Evolutionary conservation across 2,329 filamentous ascomycete genomes (phyloP).

Genomic region (Monosporascus sp.): DNA sequence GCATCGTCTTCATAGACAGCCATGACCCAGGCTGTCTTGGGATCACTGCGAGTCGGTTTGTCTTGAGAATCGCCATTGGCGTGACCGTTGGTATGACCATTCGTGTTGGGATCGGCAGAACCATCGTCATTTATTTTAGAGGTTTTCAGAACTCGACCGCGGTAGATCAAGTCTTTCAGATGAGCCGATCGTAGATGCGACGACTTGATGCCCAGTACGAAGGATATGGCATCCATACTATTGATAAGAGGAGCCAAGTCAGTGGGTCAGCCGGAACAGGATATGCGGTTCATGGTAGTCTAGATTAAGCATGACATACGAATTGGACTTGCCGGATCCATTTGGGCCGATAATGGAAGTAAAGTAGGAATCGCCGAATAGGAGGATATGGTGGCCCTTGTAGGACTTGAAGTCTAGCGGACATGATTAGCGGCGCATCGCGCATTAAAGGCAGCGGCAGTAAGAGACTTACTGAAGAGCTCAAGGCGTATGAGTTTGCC

Average conservation of each 20-base stretch:
- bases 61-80: slow-evolving; percentile 56
- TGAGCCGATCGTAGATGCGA: slow-evolving; percentile 94
- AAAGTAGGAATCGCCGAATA: slow-evolving; percentile 97
- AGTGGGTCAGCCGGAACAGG: not conserved
- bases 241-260: slow-evolving; percentile 15
- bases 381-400: slow-evolving; percentile 88
- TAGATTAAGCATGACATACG: slow-evolving; percentile 48
- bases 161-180: slow-evolving; percentile 91
- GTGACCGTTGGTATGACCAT: slow-evolving; percentile 57
- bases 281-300: slow-evolving; percentile 3
- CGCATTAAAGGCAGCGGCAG: slow-evolving; percentile 7
- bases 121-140: slow-evolving; percentile 90
- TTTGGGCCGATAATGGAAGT: slow-evolving; percentile 99
- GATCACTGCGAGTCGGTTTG: slow-evolving; percentile 69
- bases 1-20: slow-evolving; percentile 98
- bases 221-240: slow-evolving; percentile 98
- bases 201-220: slow-evolving; percentile 96
- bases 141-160: slow-evolving; percentile 85
- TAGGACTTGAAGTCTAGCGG: slow-evolving; percentile 94
- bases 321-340: slow-evolving; percentile 99
- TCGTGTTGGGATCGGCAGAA: slow-evolving; percentile 52
- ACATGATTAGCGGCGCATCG: slow-evolving; percentile 18
- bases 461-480: slow-evolving; percentile 68
- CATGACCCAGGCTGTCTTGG: slow-evolving; percentile 97
- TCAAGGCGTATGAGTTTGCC: slow-evolving; percentile 94